Evolutionary conservation across 2,329 filamentous ascomycete species (phyloP).

Genomic region (Bipolaris zeicola): DNA sequence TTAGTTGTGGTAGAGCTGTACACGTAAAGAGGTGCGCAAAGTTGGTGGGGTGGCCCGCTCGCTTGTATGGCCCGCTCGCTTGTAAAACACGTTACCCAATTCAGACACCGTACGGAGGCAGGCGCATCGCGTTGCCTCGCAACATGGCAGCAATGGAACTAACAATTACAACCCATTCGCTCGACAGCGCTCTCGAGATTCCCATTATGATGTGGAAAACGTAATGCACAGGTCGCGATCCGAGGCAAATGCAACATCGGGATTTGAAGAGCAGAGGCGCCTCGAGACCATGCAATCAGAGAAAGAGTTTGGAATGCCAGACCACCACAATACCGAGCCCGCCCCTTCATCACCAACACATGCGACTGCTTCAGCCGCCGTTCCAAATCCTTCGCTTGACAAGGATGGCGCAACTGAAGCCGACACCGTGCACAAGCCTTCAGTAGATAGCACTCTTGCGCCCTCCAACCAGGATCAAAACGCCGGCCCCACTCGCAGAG

Average conservation of each 20-base stretch:
- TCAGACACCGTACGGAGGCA: constrained; percentile 45
- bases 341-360: constrained; percentile 28
- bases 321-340: constrained; percentile 40
- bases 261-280: constrained; percentile 35
- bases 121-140: constrained; percentile 45
- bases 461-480: constrained; percentile 16
- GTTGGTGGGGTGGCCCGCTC: too few species aligned
- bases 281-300: constrained; percentile 31
- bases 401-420: constrained; percentile 13
- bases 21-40: too few species aligned
- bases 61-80: too few species aligned
- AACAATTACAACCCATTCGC: constrained; percentile 46
- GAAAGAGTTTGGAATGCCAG: constrained; percentile 37
- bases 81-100: too few species aligned
- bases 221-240: constrained; percentile 28
- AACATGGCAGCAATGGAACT: constrained; percentile 25
- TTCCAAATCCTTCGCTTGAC: constrained; percentile 14
- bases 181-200: constrained; percentile 32
- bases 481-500: constrained; percentile 27
- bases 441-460: constrained; percentile 32
- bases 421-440: constrained; percentile 24
- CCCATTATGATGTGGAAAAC: constrained; percentile 39
- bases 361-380: constrained; percentile 12
- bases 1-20: too few species aligned
- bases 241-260: constrained; percentile 29